Percentiles rank a stretch among this genome's conserved stretches.
Conservation (phyloP, 257 asterid species). For the Solanum clarkiae region DNA sequence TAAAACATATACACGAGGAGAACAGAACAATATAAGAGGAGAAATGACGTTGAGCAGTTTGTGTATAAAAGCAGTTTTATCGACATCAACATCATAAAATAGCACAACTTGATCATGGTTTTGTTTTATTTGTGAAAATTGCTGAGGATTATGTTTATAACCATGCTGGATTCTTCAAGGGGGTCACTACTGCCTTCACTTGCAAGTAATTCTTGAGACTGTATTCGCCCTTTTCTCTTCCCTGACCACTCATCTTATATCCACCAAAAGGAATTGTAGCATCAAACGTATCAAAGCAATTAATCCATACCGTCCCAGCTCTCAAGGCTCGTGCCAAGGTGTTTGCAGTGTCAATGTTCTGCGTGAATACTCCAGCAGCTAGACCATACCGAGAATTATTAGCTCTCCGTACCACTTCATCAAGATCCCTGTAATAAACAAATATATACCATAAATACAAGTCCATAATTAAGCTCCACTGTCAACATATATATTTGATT, state of each 20-base stretch:
- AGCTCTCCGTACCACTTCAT: constrained; percentile 66
- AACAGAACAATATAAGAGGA: neutral
- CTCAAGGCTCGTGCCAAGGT: constrained; percentile 71
- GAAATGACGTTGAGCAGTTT: neutral
- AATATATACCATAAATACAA: neutral
- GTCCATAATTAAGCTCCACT: neutral
- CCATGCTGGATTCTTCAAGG: constrained; percentile 88
- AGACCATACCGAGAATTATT: constrained; percentile 57
- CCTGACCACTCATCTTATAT: constrained; percentile 91
- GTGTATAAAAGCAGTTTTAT: neutral
- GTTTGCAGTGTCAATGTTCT: constrained; percentile 74
- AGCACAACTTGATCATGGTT: neutral
- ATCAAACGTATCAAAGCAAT: constrained; percentile 73
- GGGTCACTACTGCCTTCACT: constrained; percentile 85
- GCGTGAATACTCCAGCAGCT: constrained; percentile 89
- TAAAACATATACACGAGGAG: neutral
- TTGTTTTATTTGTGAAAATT: neutral
- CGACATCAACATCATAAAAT: neutral
- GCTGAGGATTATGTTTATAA: constrained; percentile 22
- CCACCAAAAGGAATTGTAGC: constrained; percentile 96
- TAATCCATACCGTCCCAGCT: constrained; percentile 80
- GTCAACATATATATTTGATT: neutral
- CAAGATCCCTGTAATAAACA: constrained; percentile 39
- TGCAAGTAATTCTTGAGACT: constrained; percentile 83
- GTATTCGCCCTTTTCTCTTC: constrained; percentile 90